phyloP scores from a whole-genome alignment of 2,329 filamentous ascomycete species.

The Pestalotiopsis sp. region DNA sequence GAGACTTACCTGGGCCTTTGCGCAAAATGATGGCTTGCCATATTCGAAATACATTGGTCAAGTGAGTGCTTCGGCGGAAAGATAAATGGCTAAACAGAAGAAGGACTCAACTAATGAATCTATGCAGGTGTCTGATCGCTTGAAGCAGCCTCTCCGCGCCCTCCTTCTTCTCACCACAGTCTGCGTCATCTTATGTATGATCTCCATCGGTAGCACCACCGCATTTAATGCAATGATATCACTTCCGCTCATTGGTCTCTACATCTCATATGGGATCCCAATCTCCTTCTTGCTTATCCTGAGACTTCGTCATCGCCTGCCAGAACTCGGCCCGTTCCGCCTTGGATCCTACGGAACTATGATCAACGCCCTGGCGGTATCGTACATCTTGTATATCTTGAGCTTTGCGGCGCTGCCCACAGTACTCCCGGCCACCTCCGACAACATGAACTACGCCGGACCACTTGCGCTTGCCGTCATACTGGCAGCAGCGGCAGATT shows the following conservation, averaged over 20 bases:
- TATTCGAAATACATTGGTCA: constrained; percentile 49
- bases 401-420: constrained; percentile 1
- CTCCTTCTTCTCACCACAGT: not conserved
- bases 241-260: not conserved
- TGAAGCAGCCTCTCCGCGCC: not conserved
- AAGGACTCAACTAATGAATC: not conserved
- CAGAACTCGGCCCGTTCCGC: not conserved
- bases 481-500: not conserved
- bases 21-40: constrained; percentile 5
- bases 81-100: not conserved
- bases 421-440: not conserved
- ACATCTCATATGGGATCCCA: constrained; percentile 1
- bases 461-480: constrained; percentile 3
- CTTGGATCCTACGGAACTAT: not conserved
- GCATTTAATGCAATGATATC: constrained; percentile 4
- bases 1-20: constrained; percentile 1
- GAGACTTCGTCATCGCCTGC: not conserved
- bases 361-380: not conserved
- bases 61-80: not conserved
- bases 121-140: not conserved
- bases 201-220: not conserved
- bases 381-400: not conserved
- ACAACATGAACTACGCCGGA: constrained; percentile 5
- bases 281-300: not conserved
- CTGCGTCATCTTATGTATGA: not conserved